Conservation (phyloP, 2,329 filamentous ascomycete genomes). For the Colletotrichum aenigma region DNA sequence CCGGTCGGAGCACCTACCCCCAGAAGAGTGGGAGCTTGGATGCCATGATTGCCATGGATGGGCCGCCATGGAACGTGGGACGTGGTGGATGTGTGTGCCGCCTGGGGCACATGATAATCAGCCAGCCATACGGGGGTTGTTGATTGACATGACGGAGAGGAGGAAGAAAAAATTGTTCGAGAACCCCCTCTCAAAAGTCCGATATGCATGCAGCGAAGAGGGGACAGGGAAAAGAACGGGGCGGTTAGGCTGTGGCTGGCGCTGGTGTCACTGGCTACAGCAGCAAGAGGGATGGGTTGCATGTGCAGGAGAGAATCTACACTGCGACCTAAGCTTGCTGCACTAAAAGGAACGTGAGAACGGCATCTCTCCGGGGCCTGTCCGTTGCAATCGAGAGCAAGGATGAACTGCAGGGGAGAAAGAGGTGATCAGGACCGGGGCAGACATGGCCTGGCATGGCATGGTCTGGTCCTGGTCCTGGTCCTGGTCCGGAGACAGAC, state of each 20-base stretch:
- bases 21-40: background rate
- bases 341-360: background rate
- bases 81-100: background rate
- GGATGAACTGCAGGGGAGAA: background rate
- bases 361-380: background rate
- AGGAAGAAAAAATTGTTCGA: background rate
- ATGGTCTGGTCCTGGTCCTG: background rate
- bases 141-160: background rate
- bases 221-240: background rate
- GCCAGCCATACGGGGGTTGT: background rate
- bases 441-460: background rate
- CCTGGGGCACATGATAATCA: conserved; percentile 3
- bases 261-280: background rate
- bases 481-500: background rate
- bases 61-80: background rate
- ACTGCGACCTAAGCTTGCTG: background rate
- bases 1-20: conserved; percentile 1
- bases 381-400: background rate
- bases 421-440: background rate
- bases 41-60: background rate
- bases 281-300: background rate
- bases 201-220: background rate
- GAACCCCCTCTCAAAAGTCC: background rate
- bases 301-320: background rate
- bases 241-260: conserved; percentile 6